phyloP scores from a whole-genome alignment of 495 filamentous ascomycete genomes.

The Penicillium silybi region DNA sequence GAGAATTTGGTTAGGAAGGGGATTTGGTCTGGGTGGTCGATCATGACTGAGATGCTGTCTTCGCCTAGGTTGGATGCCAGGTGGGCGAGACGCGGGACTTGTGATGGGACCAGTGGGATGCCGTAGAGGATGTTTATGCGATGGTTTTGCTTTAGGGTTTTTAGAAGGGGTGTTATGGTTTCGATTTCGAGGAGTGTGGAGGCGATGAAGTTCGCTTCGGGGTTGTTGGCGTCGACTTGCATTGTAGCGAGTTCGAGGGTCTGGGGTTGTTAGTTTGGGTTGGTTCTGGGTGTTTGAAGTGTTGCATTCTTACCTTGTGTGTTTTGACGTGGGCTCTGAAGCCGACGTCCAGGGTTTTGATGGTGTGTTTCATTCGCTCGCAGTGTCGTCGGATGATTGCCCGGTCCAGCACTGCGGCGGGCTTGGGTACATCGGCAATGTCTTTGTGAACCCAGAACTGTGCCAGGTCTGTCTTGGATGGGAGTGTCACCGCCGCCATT shows the following conservation, averaged over 20 bases:
- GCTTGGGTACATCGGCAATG: constrained; percentile 58
- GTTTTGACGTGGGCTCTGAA: constrained; percentile 86
- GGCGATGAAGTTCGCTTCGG: constrained; percentile 62
- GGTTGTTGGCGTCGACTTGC: constrained; percentile 58
- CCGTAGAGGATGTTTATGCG: constrained; percentile 72
- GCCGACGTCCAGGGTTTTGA: constrained; percentile 52
- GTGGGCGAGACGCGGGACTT: constrained; percentile 52
- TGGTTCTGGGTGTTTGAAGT: background rate
- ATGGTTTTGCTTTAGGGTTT: constrained; percentile 49
- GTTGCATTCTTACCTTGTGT: constrained; percentile 59
- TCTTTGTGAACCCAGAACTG: constrained; percentile 58
- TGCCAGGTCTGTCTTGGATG: constrained; percentile 25
- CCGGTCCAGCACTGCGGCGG: constrained; percentile 65
- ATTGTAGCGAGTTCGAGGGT: constrained; percentile 69
- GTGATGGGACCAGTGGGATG: constrained; percentile 65
- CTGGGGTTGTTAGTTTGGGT: constrained; percentile 28
- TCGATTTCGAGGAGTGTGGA: constrained; percentile 79
- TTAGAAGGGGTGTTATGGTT: constrained; percentile 56
- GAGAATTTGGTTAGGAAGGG: constrained; percentile 37
- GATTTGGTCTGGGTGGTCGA: constrained; percentile 69
- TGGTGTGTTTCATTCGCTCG: constrained; percentile 64
- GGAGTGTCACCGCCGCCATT: constrained; percentile 7
- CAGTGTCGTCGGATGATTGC: constrained; percentile 69
- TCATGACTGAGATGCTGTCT: constrained; percentile 57
- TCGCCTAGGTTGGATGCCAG: constrained; percentile 49